Evolutionary conservation across 2,329 filamentous ascomycete species (phyloP).

Genomic region (Penicillium sp.): DNA sequence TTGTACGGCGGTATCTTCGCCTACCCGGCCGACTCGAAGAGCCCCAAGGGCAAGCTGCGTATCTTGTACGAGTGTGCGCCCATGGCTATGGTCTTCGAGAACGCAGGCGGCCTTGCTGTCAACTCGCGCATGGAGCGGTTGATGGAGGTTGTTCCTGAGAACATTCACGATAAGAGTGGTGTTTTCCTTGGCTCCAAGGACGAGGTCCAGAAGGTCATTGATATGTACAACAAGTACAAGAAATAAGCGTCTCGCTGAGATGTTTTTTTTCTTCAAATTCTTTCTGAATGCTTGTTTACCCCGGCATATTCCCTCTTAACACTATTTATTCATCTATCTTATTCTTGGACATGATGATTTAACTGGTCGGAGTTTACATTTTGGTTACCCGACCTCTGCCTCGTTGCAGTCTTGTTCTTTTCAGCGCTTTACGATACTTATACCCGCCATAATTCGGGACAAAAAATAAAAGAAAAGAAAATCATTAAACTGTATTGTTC

Average conservation of each 20-base stretch:
- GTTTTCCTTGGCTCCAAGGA: conserved; percentile 96
- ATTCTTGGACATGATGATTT: conserved; percentile 13
- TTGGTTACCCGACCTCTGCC: conserved; percentile 4
- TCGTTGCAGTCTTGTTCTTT: conserved; percentile 4
- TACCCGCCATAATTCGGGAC: conserved; percentile 5
- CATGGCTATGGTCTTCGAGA: conserved; percentile 99
- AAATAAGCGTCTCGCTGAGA: conserved; percentile 24
- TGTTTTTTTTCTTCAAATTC: background rate
- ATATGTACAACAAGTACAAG: conserved; percentile 63
- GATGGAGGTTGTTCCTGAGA: conserved; percentile 82
- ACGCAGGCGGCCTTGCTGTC: conserved; percentile 90
- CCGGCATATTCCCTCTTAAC: conserved; percentile 1
- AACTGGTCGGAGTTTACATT: conserved; percentile 3
- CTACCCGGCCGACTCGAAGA: conserved; percentile 97
- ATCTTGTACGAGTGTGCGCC: conserved; percentile 98
- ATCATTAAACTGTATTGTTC: conserved; percentile 5
- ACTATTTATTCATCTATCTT: conserved; percentile 6
- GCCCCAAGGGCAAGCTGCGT: conserved; percentile 93
- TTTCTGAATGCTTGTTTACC: conserved; percentile 4
- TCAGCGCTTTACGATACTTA: conserved; percentile 14
- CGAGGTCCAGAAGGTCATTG: conserved; percentile 93
- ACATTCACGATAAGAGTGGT: conserved; percentile 92
- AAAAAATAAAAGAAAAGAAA: conserved; percentile 13
- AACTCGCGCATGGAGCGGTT: conserved; percentile 90
- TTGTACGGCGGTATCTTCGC: conserved; percentile 97